A percentile compares a stretch with the other conserved stretches of the same genome.
Evolutionary conservation across 352 stramenopile genomes (phyloP).

Genomic region (Phytophthora crassamura): DNA sequence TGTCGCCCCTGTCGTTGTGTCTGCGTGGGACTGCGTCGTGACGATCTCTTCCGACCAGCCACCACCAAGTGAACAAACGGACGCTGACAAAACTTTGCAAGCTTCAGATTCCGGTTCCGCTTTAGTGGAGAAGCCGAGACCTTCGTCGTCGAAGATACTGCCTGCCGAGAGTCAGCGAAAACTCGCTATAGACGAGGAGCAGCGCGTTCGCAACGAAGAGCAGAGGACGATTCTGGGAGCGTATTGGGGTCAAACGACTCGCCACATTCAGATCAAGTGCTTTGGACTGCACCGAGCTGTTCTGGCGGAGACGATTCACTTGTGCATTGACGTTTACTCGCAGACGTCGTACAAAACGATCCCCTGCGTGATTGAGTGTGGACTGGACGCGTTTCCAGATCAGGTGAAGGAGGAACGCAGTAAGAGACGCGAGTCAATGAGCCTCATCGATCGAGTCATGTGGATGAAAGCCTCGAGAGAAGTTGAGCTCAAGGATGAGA

Average conservation of each 20-base stretch:
- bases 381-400: conserved; percentile 22
- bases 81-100: conserved; percentile 17
- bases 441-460: conserved; percentile 29
- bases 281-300: conserved; percentile 43
- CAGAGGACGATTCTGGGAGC: conserved; percentile 20
- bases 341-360: conserved; percentile 22
- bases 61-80: neutral
- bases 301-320: conserved; percentile 43
- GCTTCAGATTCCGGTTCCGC: conserved; percentile 18
- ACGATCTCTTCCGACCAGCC: conserved; percentile 23
- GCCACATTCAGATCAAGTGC: conserved; percentile 38
- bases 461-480: conserved; percentile 49
- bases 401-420: conserved; percentile 26
- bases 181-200: conserved; percentile 26
- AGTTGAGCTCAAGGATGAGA: conserved; percentile 29
- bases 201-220: conserved; percentile 28
- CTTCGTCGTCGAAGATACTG: conserved; percentile 18
- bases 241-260: conserved; percentile 37
- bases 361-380: conserved; percentile 27
- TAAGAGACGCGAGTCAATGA: conserved; percentile 34
- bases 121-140: conserved; percentile 15
- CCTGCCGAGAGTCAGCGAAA: conserved; percentile 26
- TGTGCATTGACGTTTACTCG: conserved; percentile 43
- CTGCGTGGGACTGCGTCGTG: conserved; percentile 35
- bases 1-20: conserved; percentile 15